Percentiles rank a stretch among this genome's conserved stretches.
Evolutionary conservation across 176 grass and related monocot genomes (phyloP).

Genomic region (Musa itinerans): DNA sequence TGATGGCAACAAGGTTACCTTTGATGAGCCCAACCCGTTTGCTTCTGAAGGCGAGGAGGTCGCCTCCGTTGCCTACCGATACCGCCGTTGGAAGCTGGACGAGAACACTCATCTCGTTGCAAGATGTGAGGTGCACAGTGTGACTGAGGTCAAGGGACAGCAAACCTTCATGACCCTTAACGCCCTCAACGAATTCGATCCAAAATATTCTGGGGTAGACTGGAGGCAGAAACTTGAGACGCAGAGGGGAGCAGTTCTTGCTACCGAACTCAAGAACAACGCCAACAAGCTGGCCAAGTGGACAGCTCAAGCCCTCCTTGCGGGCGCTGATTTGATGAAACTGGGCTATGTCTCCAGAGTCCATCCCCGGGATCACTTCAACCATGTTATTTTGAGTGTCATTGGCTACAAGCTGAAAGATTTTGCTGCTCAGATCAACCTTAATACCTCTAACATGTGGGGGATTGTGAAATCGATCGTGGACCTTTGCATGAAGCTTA

Average conservation of each 20-base stretch:
- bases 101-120: conserved; percentile 1
- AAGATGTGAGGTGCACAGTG: conserved; percentile 3
- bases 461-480: conserved; percentile 14
- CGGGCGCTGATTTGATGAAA: conserved; percentile 12
- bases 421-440: conserved; percentile 14
- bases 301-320: conserved; percentile 13
- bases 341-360: conserved; percentile 13
- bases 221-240: conserved; percentile 21
- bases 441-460: conserved; percentile 18
- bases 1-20: conserved; percentile 11
- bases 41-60: conserved; percentile 10
- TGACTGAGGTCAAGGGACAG: conserved; percentile 5
- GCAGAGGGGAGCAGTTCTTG: conserved; percentile 11
- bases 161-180: conserved; percentile 6
- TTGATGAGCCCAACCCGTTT: conserved; percentile 16
- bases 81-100: conserved; percentile 4
- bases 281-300: conserved; percentile 17
- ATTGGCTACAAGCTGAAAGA: conserved; percentile 13
- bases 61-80: conserved; percentile 11
- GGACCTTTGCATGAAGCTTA: conserved; percentile 15
- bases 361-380: conserved; percentile 6
- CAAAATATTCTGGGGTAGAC: conserved; percentile 1
- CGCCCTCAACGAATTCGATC: conserved; percentile 12
- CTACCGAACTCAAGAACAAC: conserved; percentile 15
- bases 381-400: conserved; percentile 13